Base-by-base conservation (phyloP, 768 basidiomycete species). In the Hemileccinum rubropunctum region DNA sequence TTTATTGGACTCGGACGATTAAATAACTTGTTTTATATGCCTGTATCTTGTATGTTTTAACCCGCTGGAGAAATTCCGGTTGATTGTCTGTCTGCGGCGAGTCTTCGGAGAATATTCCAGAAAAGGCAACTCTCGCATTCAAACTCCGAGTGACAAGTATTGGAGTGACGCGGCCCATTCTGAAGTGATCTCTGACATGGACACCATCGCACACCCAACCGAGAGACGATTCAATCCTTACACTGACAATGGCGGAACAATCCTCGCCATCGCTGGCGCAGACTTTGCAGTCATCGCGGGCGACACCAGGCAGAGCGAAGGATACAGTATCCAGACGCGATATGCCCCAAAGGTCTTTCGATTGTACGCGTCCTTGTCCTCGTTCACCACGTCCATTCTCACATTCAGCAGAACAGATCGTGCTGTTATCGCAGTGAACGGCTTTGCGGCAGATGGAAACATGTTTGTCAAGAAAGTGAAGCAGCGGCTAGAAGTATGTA, bases 261-360 rank as follows among this genome's bases (percentile, higher is more conserved):
- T 98, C 71, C 84, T 99, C 61, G 91, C 91, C 63, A 91, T 98
- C 65, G 92, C 95, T 5, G 97, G 95, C 46, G 80, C 83, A 39
- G 90, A 94, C 68, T 98, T 98, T 69, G 81, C 81, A 52, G 93
- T 98, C 66, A 89, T 98, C 61, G 95, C 97, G 6, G 91, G 94
- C 45, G 95, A 99, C 72, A 99, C 95, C 38, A 76, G 95, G 49
- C 97, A 98, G 74, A 92, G 86, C 58, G 90, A 95, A 67, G 95
- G 95, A n/a, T 98, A 91, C 72, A 89, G 76, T 66, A 99, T 99
- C 69, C 95, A 99, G 77, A 97, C 95, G 52, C 80, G 95, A 68
- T 98, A 97, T 69, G 93, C 93, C 8, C 86, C 93, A 37, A 95
- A 98, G 71, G 93, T 98, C 51, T 97, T 94, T 73, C 79, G 82